Evolutionary conservation across 331 rosid genomes (phyloP).

Genomic region (Acacia pycnantha): DNA sequence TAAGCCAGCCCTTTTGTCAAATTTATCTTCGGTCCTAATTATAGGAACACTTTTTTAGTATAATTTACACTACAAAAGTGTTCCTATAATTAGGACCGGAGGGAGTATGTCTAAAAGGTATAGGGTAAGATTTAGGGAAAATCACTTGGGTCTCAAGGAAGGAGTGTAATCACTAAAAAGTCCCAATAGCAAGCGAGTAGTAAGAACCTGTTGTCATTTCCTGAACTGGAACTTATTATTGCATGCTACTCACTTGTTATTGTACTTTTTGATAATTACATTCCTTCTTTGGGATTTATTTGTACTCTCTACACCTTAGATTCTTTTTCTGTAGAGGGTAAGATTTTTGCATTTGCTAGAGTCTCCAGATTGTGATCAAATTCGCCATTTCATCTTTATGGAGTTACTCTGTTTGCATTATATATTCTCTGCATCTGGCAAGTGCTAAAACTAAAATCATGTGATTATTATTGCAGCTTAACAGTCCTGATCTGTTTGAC

Average conservation of each 20-base stretch:
- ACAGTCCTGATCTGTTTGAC: slow-evolving; percentile 82
- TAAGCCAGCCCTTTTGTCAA: not conserved
- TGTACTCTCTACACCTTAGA: too few species aligned
- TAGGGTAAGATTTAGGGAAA: not conserved
- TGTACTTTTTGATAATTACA: not conserved
- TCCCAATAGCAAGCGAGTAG: not conserved
- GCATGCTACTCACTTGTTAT: not conserved
- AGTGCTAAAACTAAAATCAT: slow-evolving; percentile 10
- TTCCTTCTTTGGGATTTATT: not conserved
- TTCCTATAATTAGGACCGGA: too few species aligned
- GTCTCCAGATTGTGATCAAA: slow-evolving; percentile 19
- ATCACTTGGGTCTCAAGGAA: not conserved
- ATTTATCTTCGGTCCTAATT: too few species aligned
- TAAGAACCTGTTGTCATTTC: not conserved
- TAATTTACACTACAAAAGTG: too few species aligned
- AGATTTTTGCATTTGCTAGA: slow-evolving; percentile 3
- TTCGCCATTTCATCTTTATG: not conserved
- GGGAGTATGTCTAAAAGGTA: not conserved
- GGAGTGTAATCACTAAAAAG: not conserved
- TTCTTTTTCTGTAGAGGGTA: not conserved
- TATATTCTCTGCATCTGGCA: not conserved
- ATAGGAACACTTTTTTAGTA: too few species aligned
- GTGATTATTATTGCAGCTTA: slow-evolving; percentile 54
- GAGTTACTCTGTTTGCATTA: slow-evolving; percentile 11
- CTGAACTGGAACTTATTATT: too few species aligned